Evolutionary conservation across 306 rosid genomes (phyloP), one percentile per base, ranked within the genome.

Genomic region (Calophaca sinica): DNA sequence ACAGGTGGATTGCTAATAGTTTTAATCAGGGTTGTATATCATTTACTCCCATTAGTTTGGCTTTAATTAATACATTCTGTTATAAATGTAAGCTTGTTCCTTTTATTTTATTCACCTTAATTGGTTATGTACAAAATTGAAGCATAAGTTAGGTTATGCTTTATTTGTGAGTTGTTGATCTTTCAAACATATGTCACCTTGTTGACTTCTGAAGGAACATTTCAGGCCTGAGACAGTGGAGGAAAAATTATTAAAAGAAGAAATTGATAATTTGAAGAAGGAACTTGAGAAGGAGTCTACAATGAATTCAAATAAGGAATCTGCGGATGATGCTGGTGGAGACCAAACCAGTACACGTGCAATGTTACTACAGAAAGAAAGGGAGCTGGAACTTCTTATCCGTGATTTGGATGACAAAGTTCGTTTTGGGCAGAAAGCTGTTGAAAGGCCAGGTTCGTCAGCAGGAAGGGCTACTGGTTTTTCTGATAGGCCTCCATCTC

Each of bases 401-500:
- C 89, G 55, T 68, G 96, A 92, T 66, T 84, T 94, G 84, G 90
- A 94, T 83, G 98, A 87, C 78, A 92, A 92, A 86, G 86, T 92
- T 74, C 97, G 99, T 20, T 92, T 94, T 78, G 97, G 94, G 46
- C 97, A 86, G 91, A 94, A 90, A 83, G 92, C 91, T 5, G 32
- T 85, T 55, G 99, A 94, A 14, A 85, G 97, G 86, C 97, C 97
- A 0, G 93, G 97, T 39, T 94, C 99, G 7, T 87, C 88, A 9
- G 87, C 91, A 9, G 93, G 97, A 41, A 86, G 81, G 88, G 58
- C 67, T 75, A 69, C 80, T 73, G 75, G 75, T 76, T 80, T 75
- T 70, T 78, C 84, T 41, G 99, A 94, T 26, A 84, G 97, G 82
- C 84, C 90, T 9, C 87, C 87, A 44, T 90, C 97, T 83, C 88